Evolutionary conservation across 306 rosid genomes (phyloP).

Genomic region (Pueraria montana): DNA sequence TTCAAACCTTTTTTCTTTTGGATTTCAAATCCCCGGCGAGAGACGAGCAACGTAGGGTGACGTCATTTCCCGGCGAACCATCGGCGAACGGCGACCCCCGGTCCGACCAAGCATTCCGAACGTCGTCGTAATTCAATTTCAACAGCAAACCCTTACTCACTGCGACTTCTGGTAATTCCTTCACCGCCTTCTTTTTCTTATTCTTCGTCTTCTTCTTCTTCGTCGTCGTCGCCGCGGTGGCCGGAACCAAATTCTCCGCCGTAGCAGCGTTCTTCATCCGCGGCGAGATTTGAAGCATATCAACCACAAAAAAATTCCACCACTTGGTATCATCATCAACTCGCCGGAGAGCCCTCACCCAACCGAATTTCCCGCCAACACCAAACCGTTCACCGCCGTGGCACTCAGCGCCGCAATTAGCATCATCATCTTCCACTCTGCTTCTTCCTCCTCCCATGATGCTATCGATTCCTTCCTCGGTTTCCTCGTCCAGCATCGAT

Average conservation of each 20-base stretch:
- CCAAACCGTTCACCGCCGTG: slow-evolving; percentile 47
- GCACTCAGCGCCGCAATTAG: neutral
- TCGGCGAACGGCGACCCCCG: slow-evolving; percentile 68
- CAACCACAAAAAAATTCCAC: slow-evolving; percentile 72
- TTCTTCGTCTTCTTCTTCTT: slow-evolving; percentile 45
- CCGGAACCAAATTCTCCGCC: neutral
- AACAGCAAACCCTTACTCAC: slow-evolving; percentile 52
- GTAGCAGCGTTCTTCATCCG: slow-evolving; percentile 41
- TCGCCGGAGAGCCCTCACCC: slow-evolving; percentile 60
- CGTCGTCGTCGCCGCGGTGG: slow-evolving; percentile 13
- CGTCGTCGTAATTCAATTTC: slow-evolving; percentile 73
- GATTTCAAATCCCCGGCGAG: neutral
- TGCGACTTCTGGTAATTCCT: neutral
- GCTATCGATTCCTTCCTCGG: slow-evolving; percentile 78
- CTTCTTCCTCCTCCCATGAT: slow-evolving; percentile 69
- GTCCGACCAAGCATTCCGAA: slow-evolving; percentile 72
- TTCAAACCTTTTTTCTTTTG: neutral
- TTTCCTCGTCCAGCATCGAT: slow-evolving; percentile 76
- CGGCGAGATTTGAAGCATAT: slow-evolving; percentile 72
- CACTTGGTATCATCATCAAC: slow-evolving; percentile 59
- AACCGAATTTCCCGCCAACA: slow-evolving; percentile 63
- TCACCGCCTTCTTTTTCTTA: slow-evolving; percentile 43
- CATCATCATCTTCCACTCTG: slow-evolving; percentile 36
- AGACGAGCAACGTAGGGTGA: neutral
- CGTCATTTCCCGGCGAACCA: slow-evolving; percentile 40